These are phyloP conservation scores for Taphrina betulina DNA, from an alignment of 1,139 yeast genomes.

Conservation along the genomic window DNA sequence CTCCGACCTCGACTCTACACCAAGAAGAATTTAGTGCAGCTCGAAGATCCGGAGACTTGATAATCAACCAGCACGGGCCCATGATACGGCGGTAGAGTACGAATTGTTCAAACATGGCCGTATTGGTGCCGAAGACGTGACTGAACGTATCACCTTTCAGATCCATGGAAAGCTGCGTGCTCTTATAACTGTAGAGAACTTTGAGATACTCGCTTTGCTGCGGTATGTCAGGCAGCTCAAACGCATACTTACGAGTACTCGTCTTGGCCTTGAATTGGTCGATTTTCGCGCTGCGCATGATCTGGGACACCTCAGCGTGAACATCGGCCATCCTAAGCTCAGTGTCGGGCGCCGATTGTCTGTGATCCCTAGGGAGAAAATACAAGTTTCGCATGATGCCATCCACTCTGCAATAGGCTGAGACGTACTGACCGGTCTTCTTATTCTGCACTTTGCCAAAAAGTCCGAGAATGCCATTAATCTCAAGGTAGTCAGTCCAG, in stretches of 20 bases:
- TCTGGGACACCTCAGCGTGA: slow-evolving; percentile 68
- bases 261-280: slow-evolving; percentile 67
- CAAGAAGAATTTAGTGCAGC: slow-evolving; percentile 69
- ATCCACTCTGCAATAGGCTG: slow-evolving; percentile 75
- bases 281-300: slow-evolving; percentile 64
- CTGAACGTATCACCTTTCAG: slow-evolving; percentile 73
- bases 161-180: slow-evolving; percentile 63
- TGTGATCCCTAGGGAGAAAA: slow-evolving; percentile 67
- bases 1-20: slow-evolving; percentile 71
- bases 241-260: slow-evolving; percentile 76
- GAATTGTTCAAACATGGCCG: slow-evolving; percentile 79
- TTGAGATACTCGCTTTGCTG: slow-evolving; percentile 77
- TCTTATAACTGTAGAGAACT: slow-evolving; percentile 68
- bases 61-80: slow-evolving; percentile 97
- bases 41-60: slow-evolving; percentile 62
- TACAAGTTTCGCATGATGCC: slow-evolving; percentile 71
- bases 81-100: slow-evolving; percentile 77
- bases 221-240: slow-evolving; percentile 80
- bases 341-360: slow-evolving; percentile 43
- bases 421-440: slow-evolving; percentile 50
- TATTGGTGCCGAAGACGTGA: slow-evolving; percentile 75
- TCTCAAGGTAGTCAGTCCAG: slow-evolving; percentile 88
- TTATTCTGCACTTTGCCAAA: slow-evolving; percentile 76
- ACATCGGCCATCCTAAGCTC: slow-evolving; percentile 62
- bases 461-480: slow-evolving; percentile 65